phyloP scores from a whole-genome alignment of 306 rosid genomes.

The Psophocarpus tetragonolobus region DNA sequence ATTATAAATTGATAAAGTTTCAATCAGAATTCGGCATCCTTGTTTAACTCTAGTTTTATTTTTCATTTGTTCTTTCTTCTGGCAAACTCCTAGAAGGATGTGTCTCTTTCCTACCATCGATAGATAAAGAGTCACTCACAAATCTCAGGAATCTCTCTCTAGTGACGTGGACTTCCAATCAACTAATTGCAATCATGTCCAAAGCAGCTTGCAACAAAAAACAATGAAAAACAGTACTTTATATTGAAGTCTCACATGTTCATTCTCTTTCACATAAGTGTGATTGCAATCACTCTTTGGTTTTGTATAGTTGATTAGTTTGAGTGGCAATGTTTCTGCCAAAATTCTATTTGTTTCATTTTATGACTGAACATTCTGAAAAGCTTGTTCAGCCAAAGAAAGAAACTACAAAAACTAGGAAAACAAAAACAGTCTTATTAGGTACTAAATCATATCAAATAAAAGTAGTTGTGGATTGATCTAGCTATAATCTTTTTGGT shows the following conservation, averaged over 20 bases:
- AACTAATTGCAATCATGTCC: conserved; percentile 47
- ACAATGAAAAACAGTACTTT: neutral
- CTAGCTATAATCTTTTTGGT: neutral
- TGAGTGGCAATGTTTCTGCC: neutral
- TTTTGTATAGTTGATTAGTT: conserved; percentile 2
- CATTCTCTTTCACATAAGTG: neutral
- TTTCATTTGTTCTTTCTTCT: neutral
- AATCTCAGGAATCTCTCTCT: conserved; percentile 60
- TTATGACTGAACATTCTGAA: neutral
- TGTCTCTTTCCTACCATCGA: conserved; percentile 28
- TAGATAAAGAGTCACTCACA: conserved; percentile 40
- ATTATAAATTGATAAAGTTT: neutral
- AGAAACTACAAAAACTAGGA: neutral
- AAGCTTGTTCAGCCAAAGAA: conserved; percentile 16
- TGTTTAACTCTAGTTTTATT: neutral
- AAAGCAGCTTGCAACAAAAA: neutral
- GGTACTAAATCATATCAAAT: neutral
- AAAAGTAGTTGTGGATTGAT: neutral
- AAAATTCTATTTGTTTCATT: neutral
- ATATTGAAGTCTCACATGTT: neutral
- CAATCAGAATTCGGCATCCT: neutral
- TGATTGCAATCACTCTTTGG: neutral
- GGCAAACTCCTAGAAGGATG: conserved; percentile 33
- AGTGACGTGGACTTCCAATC: conserved; percentile 72
- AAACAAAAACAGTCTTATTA: neutral